Evolutionary conservation across 1,139 yeast genomes (phyloP).

Genomic region (Yamadazyma siamensis): DNA sequence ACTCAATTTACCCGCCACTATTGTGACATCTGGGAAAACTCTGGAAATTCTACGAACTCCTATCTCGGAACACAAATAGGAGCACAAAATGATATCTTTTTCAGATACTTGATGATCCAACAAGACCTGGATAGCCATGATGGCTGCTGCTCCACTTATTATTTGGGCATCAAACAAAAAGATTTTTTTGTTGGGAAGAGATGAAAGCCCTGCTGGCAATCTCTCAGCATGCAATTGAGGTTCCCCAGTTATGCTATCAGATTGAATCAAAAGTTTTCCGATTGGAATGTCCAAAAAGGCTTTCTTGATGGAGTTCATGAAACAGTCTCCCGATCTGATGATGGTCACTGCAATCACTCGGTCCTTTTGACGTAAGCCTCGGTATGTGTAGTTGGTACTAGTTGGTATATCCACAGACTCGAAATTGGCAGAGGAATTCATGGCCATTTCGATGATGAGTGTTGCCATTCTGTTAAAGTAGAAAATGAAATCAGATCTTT

Average conservation of each 20-base stretch:
- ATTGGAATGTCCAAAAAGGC: constrained; percentile 74
- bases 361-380: constrained; percentile 43
- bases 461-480: constrained; percentile 79
- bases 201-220: constrained; percentile 31
- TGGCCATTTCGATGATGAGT: constrained; percentile 62
- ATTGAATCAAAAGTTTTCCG: constrained; percentile 84
- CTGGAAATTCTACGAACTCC: constrained; percentile 73
- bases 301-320: constrained; percentile 70
- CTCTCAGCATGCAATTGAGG: constrained; percentile 83
- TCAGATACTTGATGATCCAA: constrained; percentile 74
- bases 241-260: constrained; percentile 86
- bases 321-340: constrained; percentile 91
- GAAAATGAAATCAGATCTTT: constrained; percentile 77
- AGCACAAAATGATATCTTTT: constrained; percentile 62
- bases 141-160: constrained; percentile 89
- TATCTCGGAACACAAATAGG: constrained; percentile 74
- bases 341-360: constrained; percentile 71
- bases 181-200: constrained; percentile 46
- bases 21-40: constrained; percentile 67
- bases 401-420: constrained; percentile 37
- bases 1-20: constrained; percentile 70
- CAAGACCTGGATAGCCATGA: constrained; percentile 89
- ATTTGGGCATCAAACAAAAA: constrained; percentile 83
- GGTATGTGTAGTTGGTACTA: constrained; percentile 26
- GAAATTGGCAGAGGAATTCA: constrained; percentile 44